phyloP scores from a whole-genome alignment of 140 eudicot species.

The Oenanthe javanica region DNA sequence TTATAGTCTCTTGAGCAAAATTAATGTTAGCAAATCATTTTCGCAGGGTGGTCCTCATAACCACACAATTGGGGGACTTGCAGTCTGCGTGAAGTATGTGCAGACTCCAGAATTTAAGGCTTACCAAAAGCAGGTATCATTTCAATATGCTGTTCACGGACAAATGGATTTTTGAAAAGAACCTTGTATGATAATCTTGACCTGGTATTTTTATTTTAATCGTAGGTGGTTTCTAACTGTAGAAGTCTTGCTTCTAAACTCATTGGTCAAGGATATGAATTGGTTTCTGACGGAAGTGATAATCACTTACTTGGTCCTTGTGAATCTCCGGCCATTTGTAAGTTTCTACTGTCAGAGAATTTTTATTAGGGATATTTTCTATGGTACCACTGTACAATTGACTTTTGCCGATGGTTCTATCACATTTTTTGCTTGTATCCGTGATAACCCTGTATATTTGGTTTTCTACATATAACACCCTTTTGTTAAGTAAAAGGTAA shows the following conservation, averaged over 20 bases:
- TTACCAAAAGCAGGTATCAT: conserved; percentile 65
- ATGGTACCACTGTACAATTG: too few species aligned
- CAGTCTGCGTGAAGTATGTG: conserved; percentile 86
- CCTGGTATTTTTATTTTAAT: background rate
- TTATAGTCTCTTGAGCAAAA: background rate
- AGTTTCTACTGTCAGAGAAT: conserved; percentile 5
- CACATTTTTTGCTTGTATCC: too few species aligned
- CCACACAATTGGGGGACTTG: conserved; percentile 92
- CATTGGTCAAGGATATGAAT: conserved; percentile 65
- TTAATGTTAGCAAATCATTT: conserved; percentile 5
- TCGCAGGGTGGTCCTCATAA: conserved; percentile 97
- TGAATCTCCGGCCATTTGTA: conserved; percentile 88
- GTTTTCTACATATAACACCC: too few species aligned
- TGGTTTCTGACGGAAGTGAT: conserved; percentile 96
- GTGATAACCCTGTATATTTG: too few species aligned
- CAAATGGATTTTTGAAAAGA: background rate
- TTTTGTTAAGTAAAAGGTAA: too few species aligned
- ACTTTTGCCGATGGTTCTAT: too few species aligned
- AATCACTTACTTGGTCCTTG: conserved; percentile 93
- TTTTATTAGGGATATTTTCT: too few species aligned
- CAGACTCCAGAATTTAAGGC: conserved; percentile 75
- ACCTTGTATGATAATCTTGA: background rate
- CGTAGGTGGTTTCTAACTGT: conserved; percentile 79
- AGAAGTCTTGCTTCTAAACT: conserved; percentile 60
- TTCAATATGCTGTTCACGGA: conserved; percentile 29